These are phyloP conservation scores for Hymenoscyphus linearis DNA, from an alignment of 2,329 filamentous ascomycete genomes.

Conservation along the genomic window DNA sequence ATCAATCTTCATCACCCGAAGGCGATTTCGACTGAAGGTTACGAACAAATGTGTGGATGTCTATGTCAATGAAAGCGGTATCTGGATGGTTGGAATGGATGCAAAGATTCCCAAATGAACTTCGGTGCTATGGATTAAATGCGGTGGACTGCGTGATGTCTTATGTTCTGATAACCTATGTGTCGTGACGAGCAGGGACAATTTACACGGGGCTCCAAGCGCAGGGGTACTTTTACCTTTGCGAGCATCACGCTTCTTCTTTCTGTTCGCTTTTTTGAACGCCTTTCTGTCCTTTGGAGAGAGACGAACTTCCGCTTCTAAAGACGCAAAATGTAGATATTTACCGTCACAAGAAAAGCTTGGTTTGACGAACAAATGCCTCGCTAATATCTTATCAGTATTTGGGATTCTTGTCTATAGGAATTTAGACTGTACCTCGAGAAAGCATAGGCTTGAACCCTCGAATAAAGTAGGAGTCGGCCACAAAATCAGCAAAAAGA, in stretches of 20 bases:
- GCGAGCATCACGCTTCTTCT: background rate
- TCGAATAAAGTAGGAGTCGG: background rate
- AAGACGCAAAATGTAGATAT: background rate
- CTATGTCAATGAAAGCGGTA: background rate
- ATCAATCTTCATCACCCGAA: background rate
- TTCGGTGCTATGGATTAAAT: background rate
- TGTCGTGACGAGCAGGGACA: constrained; percentile 1
- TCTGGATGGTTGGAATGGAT: background rate
- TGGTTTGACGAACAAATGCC: background rate
- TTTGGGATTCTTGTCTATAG: background rate
- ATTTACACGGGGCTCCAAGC: background rate
- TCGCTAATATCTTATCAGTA: background rate
- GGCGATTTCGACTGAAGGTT: background rate
- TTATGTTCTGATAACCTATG: background rate
- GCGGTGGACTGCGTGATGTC: background rate
- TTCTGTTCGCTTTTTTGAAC: background rate
- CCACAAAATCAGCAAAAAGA: background rate
- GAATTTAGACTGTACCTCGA: background rate
- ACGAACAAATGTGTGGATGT: background rate
- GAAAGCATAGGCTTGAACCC: background rate
- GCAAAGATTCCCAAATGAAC: background rate
- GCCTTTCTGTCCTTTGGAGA: background rate
- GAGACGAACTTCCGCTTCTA: background rate
- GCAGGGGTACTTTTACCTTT: background rate
- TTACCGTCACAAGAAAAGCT: background rate